Evolutionary conservation across 345 rosid species (phyloP), one percentile per base, ranked within the genome.

Genomic region (Chamaenerion angustifolium): DNA sequence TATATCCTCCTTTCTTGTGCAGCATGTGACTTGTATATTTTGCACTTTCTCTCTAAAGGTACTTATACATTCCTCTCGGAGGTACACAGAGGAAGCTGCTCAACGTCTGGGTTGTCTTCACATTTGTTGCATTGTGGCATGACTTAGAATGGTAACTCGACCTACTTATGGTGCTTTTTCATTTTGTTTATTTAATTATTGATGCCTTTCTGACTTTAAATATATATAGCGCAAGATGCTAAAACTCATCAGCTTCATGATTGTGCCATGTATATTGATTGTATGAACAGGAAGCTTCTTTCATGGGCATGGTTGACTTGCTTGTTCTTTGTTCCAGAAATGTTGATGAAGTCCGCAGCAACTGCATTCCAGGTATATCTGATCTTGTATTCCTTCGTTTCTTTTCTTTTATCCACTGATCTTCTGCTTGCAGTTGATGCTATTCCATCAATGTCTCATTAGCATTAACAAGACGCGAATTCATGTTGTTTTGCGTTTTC

Each of bases 281-380:
- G 51, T 76, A 64, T 15, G 46, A 51, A 23, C 62, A 90, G 98
- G 96, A 90, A 90, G 70, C 98, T 90, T 70, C 77, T 90, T 52
- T 86, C 98, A 17, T 90, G 98, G 98, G 96, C 98, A 40, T 90
- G 98, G 96, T 69, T 90, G 72, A 86, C 96, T 51, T 86, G 98
- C 68, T 72, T 90, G 54, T 83, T 86, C 77, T 90, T 83, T 67
- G 65, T 78, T 42, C 98, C 96, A n/a, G 98, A 90, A 71, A 72
- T 90, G 83, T 44, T 80, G 61, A 61, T 81, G 68, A 90, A 83
- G 70, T 83, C 94, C 55, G 80, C 83, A 42, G 73, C 94, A 12
- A 66, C 56, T 58, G 62, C 76, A 49, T 74, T 62, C 48, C 66
- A 81, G 98, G 98, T 90, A 60, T 31, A 31, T 31, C 25, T n/a